These are phyloP conservation scores for Trichoderma sp. DNA, from an alignment of 2,329 filamentous ascomycete species.

Conservation along the genomic window DNA sequence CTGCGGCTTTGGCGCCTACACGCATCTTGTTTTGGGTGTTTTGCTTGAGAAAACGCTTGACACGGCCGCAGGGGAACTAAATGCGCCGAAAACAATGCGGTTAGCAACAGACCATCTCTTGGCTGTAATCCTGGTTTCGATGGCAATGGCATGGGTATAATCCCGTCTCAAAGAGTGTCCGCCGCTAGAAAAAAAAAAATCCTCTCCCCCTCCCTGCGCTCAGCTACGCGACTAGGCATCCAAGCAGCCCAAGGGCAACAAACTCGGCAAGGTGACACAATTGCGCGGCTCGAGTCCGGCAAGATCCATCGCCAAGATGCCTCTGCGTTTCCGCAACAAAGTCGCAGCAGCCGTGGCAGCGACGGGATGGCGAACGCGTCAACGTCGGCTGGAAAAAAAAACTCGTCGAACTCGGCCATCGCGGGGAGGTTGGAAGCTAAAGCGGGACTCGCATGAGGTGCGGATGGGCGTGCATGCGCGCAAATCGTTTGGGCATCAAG, in stretches of 20 bases:
- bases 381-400: neutral
- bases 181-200: neutral
- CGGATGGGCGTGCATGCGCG: slow-evolving; percentile 25
- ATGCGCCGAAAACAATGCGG: slow-evolving; percentile 18
- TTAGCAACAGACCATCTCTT: slow-evolving; percentile 6
- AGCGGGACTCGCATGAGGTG: slow-evolving; percentile 24
- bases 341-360: slow-evolving; percentile 5
- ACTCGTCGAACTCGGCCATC: slow-evolving; percentile 21
- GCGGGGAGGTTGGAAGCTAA: slow-evolving; percentile 22
- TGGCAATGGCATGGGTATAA: neutral
- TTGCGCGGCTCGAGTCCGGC: slow-evolving; percentile 13
- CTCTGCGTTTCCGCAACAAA: neutral
- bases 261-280: slow-evolving; percentile 16
- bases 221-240: slow-evolving; percentile 21
- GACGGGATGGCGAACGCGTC: slow-evolving; percentile 17
- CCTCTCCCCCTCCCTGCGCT: slow-evolving; percentile 11
- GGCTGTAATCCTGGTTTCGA: neutral
- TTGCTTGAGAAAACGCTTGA: slow-evolving; percentile 99
- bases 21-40: slow-evolving; percentile 99
- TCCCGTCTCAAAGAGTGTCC: neutral
- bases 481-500: slow-evolving; percentile 26
- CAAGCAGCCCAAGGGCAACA: neutral
- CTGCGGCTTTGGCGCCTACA: slow-evolving; percentile 96
- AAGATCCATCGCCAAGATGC: neutral
- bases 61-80: slow-evolving; percentile 98